Evolutionary conservation across 2,329 filamentous ascomycete genomes (phyloP), one percentile per base, ranked within the genome.

Genomic region (Pseudocercospora crystallina): DNA sequence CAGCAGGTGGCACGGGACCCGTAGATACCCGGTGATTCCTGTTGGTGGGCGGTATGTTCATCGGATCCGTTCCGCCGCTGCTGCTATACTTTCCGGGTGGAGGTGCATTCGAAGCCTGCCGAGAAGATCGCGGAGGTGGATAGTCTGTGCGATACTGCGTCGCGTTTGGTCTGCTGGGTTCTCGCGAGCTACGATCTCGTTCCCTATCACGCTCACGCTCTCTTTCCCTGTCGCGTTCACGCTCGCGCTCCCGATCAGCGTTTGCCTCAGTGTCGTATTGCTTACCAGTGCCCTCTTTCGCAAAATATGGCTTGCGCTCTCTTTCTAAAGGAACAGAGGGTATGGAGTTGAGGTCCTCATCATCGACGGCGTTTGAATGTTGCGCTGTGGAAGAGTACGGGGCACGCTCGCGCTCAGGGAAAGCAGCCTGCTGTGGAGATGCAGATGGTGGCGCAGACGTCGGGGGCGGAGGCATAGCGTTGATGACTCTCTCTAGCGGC

Each of bases 231-330:
- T 57, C 51, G n/a, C 56, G 54, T 8, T 54, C 48, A 36, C 46
- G 31, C 15, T 58, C 50, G 14, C 51, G 49, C 20, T 56, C 58
- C 7, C 58, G 46, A 17, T 47, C 48, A 29, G 40, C 45, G 32
- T 52, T 49, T 12, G 39, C 34, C 15, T 58, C 55, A 8, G 41
- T 39, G 34, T 57, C 73, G 52, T 83, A 80, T 2, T 73, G 65
- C 64, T 83, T 86, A 7, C 82, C 83, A 20, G 70, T 73, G 8
- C 82, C 82, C 12, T 82, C 81, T 17, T 79, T 77, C 1, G 78
- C 79, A 20, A 70, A 73, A 61, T 87, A 87, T 0, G 84, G 84
- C 53, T 86, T 81, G 33, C 84, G 74, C 60, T 86, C 80, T 5
- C 84, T 79, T 62, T 87, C 84, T 40, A 86, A 79, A 1, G 80